phyloP scores from a whole-genome alignment of 305 asterid genomes.

The Fraxinus baroniana region DNA sequence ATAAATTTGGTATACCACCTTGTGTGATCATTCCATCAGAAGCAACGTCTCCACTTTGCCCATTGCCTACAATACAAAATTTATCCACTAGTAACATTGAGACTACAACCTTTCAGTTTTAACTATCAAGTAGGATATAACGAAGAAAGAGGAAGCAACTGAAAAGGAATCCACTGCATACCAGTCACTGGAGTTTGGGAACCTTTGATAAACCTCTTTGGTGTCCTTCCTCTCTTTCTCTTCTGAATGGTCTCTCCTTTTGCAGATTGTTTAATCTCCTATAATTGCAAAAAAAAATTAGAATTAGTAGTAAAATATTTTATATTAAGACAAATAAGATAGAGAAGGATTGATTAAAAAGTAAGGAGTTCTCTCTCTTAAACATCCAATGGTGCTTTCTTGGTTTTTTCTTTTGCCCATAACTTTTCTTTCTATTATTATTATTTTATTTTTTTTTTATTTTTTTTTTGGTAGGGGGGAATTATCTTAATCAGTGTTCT shows the following conservation, averaged over 20 bases:
- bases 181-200: constrained; percentile 32
- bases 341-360: not conserved
- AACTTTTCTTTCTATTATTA: not conserved
- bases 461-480: not conserved
- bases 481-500: not conserved
- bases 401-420: not conserved
- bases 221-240: constrained; percentile 62
- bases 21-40: constrained; percentile 23
- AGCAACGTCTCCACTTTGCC: constrained; percentile 21
- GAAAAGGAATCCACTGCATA: constrained; percentile 18
- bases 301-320: not conserved
- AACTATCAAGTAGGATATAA: not conserved
- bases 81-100: not conserved
- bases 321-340: not conserved
- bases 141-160: constrained; percentile 4
- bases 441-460: too few species aligned
- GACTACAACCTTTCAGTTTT: not conserved
- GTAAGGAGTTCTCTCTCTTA: not conserved
- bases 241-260: constrained; percentile 27
- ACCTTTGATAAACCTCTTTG: constrained; percentile 22
- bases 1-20: constrained; percentile 15
- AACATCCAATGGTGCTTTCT: not conserved
- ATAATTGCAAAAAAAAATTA: constrained; percentile 19
- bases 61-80: constrained; percentile 33
- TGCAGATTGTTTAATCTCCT: constrained; percentile 36